Conservation (phyloP, 208 protist genomes). For the Kentomonas sorsogonicus region DNA sequence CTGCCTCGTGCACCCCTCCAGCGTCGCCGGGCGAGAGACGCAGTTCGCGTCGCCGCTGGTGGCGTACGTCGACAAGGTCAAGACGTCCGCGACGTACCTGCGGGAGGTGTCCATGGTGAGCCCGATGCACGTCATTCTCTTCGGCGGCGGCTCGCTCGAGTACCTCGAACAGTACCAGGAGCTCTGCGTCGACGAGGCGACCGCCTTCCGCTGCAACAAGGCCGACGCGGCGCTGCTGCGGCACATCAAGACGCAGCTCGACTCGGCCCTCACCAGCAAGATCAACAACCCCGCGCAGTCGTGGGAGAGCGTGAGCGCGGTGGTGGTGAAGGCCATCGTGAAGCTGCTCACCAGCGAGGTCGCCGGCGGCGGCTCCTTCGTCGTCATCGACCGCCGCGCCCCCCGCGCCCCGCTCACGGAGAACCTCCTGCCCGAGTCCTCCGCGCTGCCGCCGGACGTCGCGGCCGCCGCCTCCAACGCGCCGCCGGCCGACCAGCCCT, state of each 20-base stretch:
- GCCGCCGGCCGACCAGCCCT: conserved; percentile 39
- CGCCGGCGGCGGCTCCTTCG: conserved; percentile 26
- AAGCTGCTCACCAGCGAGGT: conserved; percentile 69
- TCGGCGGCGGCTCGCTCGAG: conserved; percentile 79
- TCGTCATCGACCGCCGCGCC: conserved; percentile 63
- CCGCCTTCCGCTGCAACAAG: conserved; percentile 65
- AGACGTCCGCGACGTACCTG: conserved; percentile 90
- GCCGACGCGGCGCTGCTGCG: conserved; percentile 78
- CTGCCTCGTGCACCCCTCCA: conserved; percentile 87
- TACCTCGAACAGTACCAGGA: conserved; percentile 77
- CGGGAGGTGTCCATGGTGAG: conserved; percentile 87
- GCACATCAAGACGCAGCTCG: conserved; percentile 79
- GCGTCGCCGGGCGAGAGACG: conserved; percentile 75
- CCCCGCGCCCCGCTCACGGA: conserved; percentile 51
- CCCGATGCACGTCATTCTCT: conserved; percentile 91
- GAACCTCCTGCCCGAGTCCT: conserved; percentile 20
- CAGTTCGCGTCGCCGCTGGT: conserved; percentile 71
- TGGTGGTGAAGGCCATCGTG: conserved; percentile 81
- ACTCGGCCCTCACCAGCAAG: conserved; percentile 77
- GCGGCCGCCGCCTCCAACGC: conserved; percentile 1
- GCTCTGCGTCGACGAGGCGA: conserved; percentile 78
- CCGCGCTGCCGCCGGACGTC: conserved; percentile 6
- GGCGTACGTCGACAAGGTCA: conserved; percentile 93
- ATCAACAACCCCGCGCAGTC: conserved; percentile 80
- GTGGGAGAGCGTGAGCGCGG: conserved; percentile 78